Evolutionary conservation across 1,284 basidiomycete species (phyloP).

Genomic region (Ceratobasidium theobromae): DNA sequence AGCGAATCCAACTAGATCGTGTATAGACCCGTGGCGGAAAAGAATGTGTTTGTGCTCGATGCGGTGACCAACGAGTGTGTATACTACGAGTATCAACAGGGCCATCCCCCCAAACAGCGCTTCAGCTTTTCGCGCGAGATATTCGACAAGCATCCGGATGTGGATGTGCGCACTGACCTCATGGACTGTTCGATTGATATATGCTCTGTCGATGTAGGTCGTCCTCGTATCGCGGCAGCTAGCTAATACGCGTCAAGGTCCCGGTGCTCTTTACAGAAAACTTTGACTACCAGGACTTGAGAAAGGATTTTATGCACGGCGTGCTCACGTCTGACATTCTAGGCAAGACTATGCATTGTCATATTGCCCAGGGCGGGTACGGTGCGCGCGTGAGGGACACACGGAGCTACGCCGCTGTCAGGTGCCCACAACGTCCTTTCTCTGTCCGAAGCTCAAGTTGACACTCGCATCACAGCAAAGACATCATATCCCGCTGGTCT

Average conservation of each 20-base stretch:
- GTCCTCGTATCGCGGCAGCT: not conserved
- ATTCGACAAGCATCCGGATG: conserved; percentile 64
- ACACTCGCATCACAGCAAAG: conserved; percentile 60
- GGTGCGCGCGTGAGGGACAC: conserved; percentile 88
- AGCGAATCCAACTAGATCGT: conserved; percentile 16
- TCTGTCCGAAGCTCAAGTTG: not conserved
- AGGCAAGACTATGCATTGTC: conserved; percentile 92
- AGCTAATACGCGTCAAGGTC: conserved; percentile 54
- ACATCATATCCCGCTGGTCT: conserved; percentile 89
- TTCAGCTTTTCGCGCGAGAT: conserved; percentile 70
- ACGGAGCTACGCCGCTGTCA: conserved; percentile 84
- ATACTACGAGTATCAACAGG: conserved; percentile 71
- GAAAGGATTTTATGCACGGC: conserved; percentile 94
- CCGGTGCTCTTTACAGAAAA: conserved; percentile 98
- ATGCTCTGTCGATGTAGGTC: conserved; percentile 81
- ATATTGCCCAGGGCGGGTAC: conserved; percentile 82
- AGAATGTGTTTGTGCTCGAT: conserved; percentile 72
- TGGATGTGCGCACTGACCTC: conserved; percentile 83
- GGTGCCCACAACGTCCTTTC: conserved; percentile 55
- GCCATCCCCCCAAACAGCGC: conserved; percentile 56
- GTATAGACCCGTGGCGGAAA: conserved; percentile 64
- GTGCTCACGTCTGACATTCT: conserved; percentile 93
- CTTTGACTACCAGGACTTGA: conserved; percentile 94
- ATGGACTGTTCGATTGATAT: conserved; percentile 89
- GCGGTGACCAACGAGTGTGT: conserved; percentile 74